Base-by-base conservation (phyloP, 2,329 filamentous ascomycete genomes). In the Neonectria coccinea region DNA sequence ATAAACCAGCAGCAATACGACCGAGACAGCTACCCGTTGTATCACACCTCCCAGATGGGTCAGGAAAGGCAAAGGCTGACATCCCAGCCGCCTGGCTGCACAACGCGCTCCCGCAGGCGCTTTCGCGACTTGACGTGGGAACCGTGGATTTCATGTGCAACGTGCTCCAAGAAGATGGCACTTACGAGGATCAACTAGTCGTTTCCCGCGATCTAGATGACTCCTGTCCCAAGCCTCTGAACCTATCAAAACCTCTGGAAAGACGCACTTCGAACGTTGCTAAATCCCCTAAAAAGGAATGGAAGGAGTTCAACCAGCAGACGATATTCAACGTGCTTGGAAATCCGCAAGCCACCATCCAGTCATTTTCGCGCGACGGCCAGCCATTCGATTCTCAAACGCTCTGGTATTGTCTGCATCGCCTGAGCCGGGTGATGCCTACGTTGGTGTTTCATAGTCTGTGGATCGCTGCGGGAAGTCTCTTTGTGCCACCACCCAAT, bases 281-380 rank as follows among this genome's bases (percentile, higher is more conserved):
- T 12, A 61, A 59, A 14, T 66, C 66, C 2, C 71, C 70, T 2
- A 72, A 66, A 59, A 73, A 79, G 12, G 81, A 87, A 63, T 91
- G 89, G 86, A 86, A 84, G 66, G 73, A 82, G 1, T 91, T 91
- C 70, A 83, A 86, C 33, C 85, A 90, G 67, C 89, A 91, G 71
- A 88, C 86, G 54, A 78, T 91, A 7, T 91, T 91, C 73, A 86
- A 86, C 68, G 84, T 89, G 7, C 80, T 92, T 52, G 88, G 87
- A 68, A 83, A 88, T 53, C 86, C 88, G 1, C 80, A 81, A 14
- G 80, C 84, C 5, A 77, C 88, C 9, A 77, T 90, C 29, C 78
- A 77, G 41, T 90, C 89, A 0, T 91, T 92, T 66, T 85, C 84
- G 1, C 76, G 78, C 47, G 79, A 85, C 11, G 83, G 82, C 11